phyloP scores from a whole-genome alignment of 2,329 filamentous ascomycete species.

The Pyricularia pennisetigena region DNA sequence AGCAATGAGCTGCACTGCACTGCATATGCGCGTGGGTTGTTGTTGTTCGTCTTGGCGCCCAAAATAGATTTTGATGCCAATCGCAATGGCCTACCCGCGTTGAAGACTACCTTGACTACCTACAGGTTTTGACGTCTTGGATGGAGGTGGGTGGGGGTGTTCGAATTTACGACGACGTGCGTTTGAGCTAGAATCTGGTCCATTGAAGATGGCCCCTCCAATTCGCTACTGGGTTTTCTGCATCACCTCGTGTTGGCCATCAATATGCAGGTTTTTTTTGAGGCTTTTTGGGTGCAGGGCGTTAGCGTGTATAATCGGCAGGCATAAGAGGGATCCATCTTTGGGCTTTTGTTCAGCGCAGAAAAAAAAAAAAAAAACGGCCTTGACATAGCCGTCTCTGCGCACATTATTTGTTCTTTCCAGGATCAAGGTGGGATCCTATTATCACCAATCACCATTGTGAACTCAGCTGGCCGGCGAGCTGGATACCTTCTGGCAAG shows the following conservation, averaged over 20 bases:
- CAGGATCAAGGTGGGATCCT: neutral
- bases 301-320: neutral
- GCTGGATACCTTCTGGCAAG: neutral
- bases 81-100: neutral
- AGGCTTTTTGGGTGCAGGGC: neutral
- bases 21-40: neutral
- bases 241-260: neutral
- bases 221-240: neutral
- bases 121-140: neutral
- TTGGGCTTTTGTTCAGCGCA: neutral
- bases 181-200: neutral
- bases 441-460: neutral
- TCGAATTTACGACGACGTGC: neutral
- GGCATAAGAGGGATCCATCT: neutral
- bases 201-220: neutral
- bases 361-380: too few species aligned
- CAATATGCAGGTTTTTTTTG: neutral
- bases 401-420: neutral
- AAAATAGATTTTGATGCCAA: neutral
- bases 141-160: neutral
- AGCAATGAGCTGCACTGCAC: neutral
- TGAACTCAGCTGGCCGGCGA: neutral
- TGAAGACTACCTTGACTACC: neutral
- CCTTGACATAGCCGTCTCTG: neutral
- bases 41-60: neutral